Evolutionary conservation across 169 alveolate genomes (phyloP).

Genomic region (Prorocentrum cordatum): DNA sequence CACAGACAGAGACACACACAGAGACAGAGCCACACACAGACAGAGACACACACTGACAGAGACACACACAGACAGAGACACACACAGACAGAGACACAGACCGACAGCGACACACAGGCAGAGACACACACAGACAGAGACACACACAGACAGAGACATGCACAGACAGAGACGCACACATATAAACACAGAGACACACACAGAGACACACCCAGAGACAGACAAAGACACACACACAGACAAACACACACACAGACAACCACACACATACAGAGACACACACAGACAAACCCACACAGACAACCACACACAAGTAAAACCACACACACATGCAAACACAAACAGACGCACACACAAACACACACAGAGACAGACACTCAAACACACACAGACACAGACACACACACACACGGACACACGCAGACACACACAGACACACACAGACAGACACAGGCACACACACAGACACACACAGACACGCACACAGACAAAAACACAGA

Average conservation of each 20-base stretch:
- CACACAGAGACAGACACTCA: background rate
- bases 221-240: background rate
- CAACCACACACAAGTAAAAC: background rate
- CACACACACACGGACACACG: background rate
- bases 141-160: background rate
- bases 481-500: background rate
- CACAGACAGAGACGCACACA: background rate
- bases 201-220: background rate
- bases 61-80: background rate
- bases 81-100: background rate
- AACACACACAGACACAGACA: background rate
- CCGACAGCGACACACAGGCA: background rate
- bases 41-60: background rate
- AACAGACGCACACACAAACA: background rate
- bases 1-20: background rate
- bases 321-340: constrained; percentile 1
- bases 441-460: background rate
- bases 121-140: background rate
- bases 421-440: background rate
- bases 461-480: background rate
- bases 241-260: background rate
- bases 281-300: background rate
- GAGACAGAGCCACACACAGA: background rate
- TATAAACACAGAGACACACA: background rate
- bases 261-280: background rate